These are phyloP conservation scores for Botrytis byssoidea DNA, from an alignment of 2,329 filamentous ascomycete genomes.

Conservation along the genomic window DNA sequence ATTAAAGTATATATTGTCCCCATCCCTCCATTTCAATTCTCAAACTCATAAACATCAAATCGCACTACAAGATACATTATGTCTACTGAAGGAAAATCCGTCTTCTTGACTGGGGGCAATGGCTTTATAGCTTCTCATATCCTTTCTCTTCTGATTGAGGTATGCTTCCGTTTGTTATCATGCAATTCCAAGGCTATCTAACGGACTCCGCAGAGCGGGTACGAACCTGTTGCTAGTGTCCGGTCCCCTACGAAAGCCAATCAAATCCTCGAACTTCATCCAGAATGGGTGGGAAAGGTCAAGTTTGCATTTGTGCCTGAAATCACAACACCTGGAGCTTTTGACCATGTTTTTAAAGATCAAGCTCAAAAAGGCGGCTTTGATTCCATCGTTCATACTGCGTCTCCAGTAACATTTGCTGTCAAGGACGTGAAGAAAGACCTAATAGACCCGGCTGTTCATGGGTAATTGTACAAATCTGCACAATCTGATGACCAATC, in stretches of 20 bases:
- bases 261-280: conserved; percentile 42
- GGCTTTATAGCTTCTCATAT: conserved; percentile 53
- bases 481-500: background rate
- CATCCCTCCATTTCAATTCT: background rate
- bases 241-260: conserved; percentile 46
- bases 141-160: conserved; percentile 39
- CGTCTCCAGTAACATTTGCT: conserved; percentile 49
- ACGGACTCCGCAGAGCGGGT: conserved; percentile 14
- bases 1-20: background rate
- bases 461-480: conserved; percentile 38
- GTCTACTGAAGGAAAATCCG: conserved; percentile 16
- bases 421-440: conserved; percentile 38
- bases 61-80: background rate
- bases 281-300: conserved; percentile 33
- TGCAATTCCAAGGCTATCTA: background rate
- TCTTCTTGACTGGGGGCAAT: conserved; percentile 40
- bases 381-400: conserved; percentile 60
- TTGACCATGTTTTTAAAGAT: conserved; percentile 49
- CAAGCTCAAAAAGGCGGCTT: conserved; percentile 56
- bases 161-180: background rate
- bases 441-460: conserved; percentile 53
- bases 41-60: background rate
- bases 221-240: conserved; percentile 39
- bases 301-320: conserved; percentile 57
- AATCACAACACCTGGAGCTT: conserved; percentile 65